These are phyloP conservation scores for Eremomyces bilateralis DNA, from an alignment of 495 filamentous ascomycete species.

Conservation along the genomic window DNA sequence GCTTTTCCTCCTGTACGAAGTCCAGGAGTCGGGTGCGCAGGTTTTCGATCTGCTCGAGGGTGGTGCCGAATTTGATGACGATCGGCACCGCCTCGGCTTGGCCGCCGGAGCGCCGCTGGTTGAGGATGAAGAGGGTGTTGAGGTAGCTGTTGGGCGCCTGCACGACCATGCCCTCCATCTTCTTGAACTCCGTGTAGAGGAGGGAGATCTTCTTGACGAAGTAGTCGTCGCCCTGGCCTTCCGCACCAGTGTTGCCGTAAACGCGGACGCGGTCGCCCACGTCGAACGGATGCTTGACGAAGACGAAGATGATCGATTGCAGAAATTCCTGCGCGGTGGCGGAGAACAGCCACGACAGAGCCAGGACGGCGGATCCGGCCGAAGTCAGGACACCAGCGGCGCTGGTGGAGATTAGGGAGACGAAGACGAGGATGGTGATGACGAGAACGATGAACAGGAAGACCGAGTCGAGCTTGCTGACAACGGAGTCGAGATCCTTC, in stretches of 20 bases:
- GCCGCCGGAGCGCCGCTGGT: slow-evolving; percentile 74
- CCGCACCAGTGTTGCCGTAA: slow-evolving; percentile 68
- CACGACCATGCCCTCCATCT: slow-evolving; percentile 89
- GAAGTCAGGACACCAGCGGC: slow-evolving; percentile 72
- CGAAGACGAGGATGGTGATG: slow-evolving; percentile 61
- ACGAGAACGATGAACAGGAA: slow-evolving; percentile 69
- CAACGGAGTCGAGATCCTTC: slow-evolving; percentile 88
- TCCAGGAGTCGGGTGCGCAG: slow-evolving; percentile 67
- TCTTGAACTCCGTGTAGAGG: slow-evolving; percentile 96
- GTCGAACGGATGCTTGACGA: slow-evolving; percentile 95
- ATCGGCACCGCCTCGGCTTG: slow-evolving; percentile 75
- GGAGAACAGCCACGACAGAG: slow-evolving; percentile 78
- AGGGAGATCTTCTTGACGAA: slow-evolving; percentile 88
- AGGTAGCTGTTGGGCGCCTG: slow-evolving; percentile 90
- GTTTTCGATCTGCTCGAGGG: slow-evolving; percentile 63
- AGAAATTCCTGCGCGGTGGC: slow-evolving; percentile 88
- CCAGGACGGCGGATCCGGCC: slow-evolving; percentile 65
- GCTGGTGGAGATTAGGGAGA: slow-evolving; percentile 74
- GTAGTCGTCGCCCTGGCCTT: slow-evolving; percentile 69
- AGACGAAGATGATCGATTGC: slow-evolving; percentile 81
- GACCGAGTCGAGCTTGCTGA: slow-evolving; percentile 73
- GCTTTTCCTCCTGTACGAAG: slow-evolving; percentile 69
- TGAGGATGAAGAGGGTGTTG: slow-evolving; percentile 84
- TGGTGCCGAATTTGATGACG: slow-evolving; percentile 73
- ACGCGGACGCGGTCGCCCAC: slow-evolving; percentile 85